Evolutionary conservation across 75 land plant species (phyloP), one percentile per base, ranked within the genome.

Genomic region (Isoetes taiwanensis): DNA sequence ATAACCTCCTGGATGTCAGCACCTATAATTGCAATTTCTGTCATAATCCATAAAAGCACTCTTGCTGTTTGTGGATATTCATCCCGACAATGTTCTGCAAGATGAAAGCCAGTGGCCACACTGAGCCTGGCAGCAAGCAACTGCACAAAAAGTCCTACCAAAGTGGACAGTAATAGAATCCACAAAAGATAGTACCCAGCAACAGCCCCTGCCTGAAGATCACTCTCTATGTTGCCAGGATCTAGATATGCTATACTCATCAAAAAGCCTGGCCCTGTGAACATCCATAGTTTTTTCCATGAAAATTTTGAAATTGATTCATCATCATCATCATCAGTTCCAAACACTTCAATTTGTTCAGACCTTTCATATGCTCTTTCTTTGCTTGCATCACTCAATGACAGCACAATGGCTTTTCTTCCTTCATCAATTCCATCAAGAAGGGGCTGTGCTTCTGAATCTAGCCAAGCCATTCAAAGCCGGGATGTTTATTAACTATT

Each of bases 1-100:
- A 89, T 86, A 27, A 89, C 96, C 70, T 89, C 94, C 60, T 89
- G 96, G n/a, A 88, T 86, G 61, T 88, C 95, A 0, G 90, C 85
- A 1, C 95, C 95, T 30, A 88, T 79, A 28, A 88, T 73, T 0
- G 96, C 96, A 31, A 89, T 9, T 68, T 89, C 96, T 6, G 96
- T 71, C 96, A 89, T 89, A 25, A 82, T 21, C 96, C 96, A 89
- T 14, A 89, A 72, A 38, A 68, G 43, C 6, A 69, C 23, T 27
- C 79, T 58, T 0, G 86, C 77, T 84, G 83, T 73, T 1, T 14
- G 23, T 1, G 93, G 90, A 42, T 88, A 88, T 65, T 88, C 91
- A 19, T 71, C 80, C 35, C 95, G 59, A 55, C 90, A 85, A 17
- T 78, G 73, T 75, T 88, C 95, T 23, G 95, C 95, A 64, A 88